phyloP scores from a whole-genome alignment of 768 basidiomycete genomes.

The Xerocomellus intermedius region DNA sequence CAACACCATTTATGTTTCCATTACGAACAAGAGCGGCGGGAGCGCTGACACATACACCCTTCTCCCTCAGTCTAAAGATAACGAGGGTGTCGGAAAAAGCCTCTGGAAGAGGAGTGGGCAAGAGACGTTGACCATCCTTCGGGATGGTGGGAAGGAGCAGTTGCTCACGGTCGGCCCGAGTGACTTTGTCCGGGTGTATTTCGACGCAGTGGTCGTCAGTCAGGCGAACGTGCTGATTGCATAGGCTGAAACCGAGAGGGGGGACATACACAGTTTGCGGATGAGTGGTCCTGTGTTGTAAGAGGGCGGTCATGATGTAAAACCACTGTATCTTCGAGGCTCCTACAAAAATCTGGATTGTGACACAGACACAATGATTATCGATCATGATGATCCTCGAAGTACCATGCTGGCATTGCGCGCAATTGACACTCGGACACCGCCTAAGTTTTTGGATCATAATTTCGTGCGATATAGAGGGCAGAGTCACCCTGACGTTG shows the following conservation, averaged over 20 bases:
- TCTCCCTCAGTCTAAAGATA: neutral
- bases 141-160: constrained; percentile 13
- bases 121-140: constrained; percentile 7
- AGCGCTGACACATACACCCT: neutral
- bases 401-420: no score
- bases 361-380: no score
- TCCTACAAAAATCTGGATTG: no score
- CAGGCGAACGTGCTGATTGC: constrained; percentile 3
- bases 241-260: neutral
- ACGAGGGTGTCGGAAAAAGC: constrained; percentile 2
- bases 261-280: neutral
- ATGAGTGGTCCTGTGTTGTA: neutral
- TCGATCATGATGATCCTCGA: no score
- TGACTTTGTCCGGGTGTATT: constrained; percentile 13
- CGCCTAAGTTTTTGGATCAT: no score
- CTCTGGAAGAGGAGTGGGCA: constrained; percentile 5
- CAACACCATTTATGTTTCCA: neutral
- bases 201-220: constrained; percentile 11
- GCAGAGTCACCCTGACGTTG: no score
- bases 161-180: constrained; percentile 9
- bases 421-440: no score
- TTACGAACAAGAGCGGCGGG: constrained; percentile 12
- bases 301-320: neutral
- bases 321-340: no score
- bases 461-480: no score